Evolutionary conservation across 371 early-diverging fungal genomes (phyloP).

Genomic region (Choanephora cucurbitarum): DNA sequence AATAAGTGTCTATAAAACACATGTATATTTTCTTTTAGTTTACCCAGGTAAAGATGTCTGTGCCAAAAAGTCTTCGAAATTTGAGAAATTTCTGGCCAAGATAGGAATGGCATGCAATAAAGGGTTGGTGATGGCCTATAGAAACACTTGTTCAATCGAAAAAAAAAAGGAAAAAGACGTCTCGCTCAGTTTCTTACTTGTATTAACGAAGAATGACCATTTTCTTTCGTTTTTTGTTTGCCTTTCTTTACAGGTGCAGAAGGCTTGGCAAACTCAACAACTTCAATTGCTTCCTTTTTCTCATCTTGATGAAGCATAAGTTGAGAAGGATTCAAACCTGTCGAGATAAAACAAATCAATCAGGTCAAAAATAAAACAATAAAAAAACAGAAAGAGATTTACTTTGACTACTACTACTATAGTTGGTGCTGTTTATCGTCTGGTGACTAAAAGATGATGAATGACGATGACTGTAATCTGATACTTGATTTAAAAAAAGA

Average conservation of each 20-base stretch:
- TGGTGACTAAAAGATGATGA: constrained; percentile 26
- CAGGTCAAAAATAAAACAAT: not conserved
- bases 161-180: too few species aligned
- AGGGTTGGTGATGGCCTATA: constrained; percentile 51
- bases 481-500: constrained; percentile 40
- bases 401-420: not conserved
- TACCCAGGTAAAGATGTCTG: constrained; percentile 49
- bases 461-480: constrained; percentile 32
- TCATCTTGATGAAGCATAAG: not conserved
- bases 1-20: not conserved
- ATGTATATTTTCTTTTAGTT: constrained; percentile 5
- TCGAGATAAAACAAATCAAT: too few species aligned
- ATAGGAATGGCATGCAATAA: constrained; percentile 55
- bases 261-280: constrained; percentile 9
- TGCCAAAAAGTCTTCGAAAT: constrained; percentile 51
- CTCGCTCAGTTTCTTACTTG: constrained; percentile 20
- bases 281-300: not conserved
- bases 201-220: constrained; percentile 25
- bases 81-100: constrained; percentile 49
- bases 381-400: not conserved
- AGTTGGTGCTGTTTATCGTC: constrained; percentile 8
- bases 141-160: not conserved
- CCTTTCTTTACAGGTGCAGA: constrained; percentile 18
- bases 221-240: constrained; percentile 30
- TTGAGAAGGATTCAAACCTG: constrained; percentile 13